phyloP scores from a whole-genome alignment of 345 rosid genomes.

The Aethionema arabicum region DNA sequence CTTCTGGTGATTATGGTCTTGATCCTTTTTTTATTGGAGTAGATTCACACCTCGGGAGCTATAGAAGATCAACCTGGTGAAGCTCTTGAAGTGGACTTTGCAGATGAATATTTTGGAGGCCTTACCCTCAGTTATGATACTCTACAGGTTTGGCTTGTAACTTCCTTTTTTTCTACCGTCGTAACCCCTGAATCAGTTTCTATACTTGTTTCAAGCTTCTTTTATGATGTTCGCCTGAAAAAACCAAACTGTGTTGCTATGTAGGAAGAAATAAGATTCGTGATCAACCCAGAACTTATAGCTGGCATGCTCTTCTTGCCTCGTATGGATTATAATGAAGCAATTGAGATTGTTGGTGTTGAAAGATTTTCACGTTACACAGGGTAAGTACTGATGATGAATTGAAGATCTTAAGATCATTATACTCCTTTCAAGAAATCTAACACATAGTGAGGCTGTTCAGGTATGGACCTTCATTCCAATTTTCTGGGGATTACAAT shows the following conservation, averaged over 20 bases:
- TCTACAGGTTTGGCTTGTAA: conserved; percentile 56
- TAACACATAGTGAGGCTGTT: conserved; percentile 17
- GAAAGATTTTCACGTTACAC: conserved; percentile 73
- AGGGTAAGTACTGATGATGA: conserved; percentile 54
- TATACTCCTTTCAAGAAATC: conserved; percentile 24
- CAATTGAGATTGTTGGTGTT: conserved; percentile 79
- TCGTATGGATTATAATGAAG: conserved; percentile 78
- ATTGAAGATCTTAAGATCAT: conserved; percentile 16
- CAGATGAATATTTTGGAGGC: conserved; percentile 83
- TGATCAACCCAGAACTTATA: conserved; percentile 87
- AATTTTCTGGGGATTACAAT: conserved; percentile 63
- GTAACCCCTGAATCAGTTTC: background rate
- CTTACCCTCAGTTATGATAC: conserved; percentile 73
- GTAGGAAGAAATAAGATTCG: conserved; percentile 91
- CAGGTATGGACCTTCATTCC: conserved; percentile 86
- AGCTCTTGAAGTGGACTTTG: conserved; percentile 85
- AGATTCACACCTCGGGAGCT: conserved; percentile 59
- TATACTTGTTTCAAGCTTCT: background rate
- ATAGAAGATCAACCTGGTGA: conserved; percentile 69
- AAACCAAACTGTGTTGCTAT: conserved; percentile 11
- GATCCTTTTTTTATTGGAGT: conserved; percentile 2
- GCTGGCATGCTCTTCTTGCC: conserved; percentile 91
- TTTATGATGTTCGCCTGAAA: background rate
- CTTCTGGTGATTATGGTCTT: background rate
- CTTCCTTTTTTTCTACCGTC: background rate